Evolutionary conservation across 2,329 filamentous ascomycete species (phyloP).

Genomic region (Diplodia intermedia): DNA sequence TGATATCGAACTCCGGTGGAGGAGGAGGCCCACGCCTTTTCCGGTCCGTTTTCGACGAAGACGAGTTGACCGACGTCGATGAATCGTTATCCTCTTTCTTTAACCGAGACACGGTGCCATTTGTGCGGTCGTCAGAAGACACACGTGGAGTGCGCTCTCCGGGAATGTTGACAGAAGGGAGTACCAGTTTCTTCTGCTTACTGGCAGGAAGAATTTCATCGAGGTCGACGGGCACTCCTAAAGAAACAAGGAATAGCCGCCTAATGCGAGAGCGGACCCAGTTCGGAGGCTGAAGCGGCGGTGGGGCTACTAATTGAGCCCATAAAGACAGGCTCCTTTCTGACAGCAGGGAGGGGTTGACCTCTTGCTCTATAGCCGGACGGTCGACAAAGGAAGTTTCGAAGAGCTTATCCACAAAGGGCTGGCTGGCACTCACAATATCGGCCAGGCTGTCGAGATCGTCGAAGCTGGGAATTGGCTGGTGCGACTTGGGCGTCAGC

Average conservation of each 20-base stretch:
- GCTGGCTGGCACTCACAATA: slow-evolving; percentile 65
- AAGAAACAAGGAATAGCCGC: slow-evolving; percentile 90
- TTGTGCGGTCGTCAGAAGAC: slow-evolving; percentile 48
- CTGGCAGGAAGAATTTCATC: slow-evolving; percentile 97
- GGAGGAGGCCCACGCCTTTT: slow-evolving; percentile 66
- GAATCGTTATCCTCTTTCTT: slow-evolving; percentile 49
- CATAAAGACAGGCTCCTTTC: slow-evolving; percentile 89
- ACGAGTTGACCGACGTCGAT: slow-evolving; percentile 48
- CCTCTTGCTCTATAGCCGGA: slow-evolving; percentile 53
- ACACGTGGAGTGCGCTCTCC: slow-evolving; percentile 48
- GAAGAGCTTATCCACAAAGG: slow-evolving; percentile 69
- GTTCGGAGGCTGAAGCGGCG: slow-evolving; percentile 91
- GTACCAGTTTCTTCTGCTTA: slow-evolving; percentile 95
- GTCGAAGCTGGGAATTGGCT: slow-evolving; percentile 74
- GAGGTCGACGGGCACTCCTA: slow-evolving; percentile 93
- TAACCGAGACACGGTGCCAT: slow-evolving; percentile 47
- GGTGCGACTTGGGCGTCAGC: slow-evolving; percentile 41
- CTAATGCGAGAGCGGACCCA: slow-evolving; percentile 97
- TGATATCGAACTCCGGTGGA: slow-evolving; percentile 78
- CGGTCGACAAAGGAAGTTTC: slow-evolving; percentile 50
- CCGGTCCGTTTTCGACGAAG: slow-evolving; percentile 48
- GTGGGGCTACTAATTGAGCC: slow-evolving; percentile 94
- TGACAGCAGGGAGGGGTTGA: slow-evolving; percentile 64
- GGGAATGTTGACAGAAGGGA: slow-evolving; percentile 73
- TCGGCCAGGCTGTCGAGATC: slow-evolving; percentile 63